Evolutionary conservation across 805 yeast genomes (phyloP).

Genomic region (Yamadazyma sp.): DNA sequence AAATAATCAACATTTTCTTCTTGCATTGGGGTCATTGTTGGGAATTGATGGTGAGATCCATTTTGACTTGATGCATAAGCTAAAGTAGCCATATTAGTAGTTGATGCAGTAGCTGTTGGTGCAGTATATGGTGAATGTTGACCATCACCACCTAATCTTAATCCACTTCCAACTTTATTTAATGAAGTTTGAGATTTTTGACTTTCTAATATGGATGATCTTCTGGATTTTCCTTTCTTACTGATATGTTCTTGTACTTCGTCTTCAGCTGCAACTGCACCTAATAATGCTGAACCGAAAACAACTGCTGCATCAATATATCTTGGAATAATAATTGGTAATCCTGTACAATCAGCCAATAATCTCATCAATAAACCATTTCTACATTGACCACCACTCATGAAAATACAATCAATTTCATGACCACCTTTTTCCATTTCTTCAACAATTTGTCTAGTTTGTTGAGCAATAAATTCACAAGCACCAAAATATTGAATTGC

Average conservation of each 20-base stretch:
- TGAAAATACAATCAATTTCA: constrained; percentile 66
- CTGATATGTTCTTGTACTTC: constrained; percentile 39
- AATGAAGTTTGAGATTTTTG: constrained; percentile 32
- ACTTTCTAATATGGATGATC: constrained; percentile 28
- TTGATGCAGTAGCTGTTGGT: constrained; percentile 72
- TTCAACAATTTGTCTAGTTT: constrained; percentile 91
- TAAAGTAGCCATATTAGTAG: constrained; percentile 53
- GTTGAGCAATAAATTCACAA: constrained; percentile 96
- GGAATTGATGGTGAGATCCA: constrained; percentile 27
- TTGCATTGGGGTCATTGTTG: constrained; percentile 37
- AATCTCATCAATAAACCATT: constrained; percentile 85
- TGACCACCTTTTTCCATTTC: constrained; percentile 83
- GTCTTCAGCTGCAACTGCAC: constrained; percentile 87
- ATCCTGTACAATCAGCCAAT: constrained; percentile 88
- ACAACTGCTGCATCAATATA: constrained; percentile 97
- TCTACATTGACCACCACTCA: constrained; percentile 97
- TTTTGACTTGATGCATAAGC: constrained; percentile 35
- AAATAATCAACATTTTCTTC: constrained; percentile 43
- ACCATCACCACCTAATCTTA: constrained; percentile 10
- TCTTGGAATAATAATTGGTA: constrained; percentile 88
- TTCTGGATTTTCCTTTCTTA: constrained; percentile 32
- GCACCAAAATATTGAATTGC: constrained; percentile 89
- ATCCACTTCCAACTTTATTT: constrained; percentile 13
- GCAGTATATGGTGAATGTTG: constrained; percentile 74
- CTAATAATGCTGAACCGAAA: constrained; percentile 90